A percentile compares a stretch with the other conserved stretches of the same genome.
Evolutionary conservation across 805 yeast species (phyloP).

Genomic region (Monosporozyma aquatica): DNA sequence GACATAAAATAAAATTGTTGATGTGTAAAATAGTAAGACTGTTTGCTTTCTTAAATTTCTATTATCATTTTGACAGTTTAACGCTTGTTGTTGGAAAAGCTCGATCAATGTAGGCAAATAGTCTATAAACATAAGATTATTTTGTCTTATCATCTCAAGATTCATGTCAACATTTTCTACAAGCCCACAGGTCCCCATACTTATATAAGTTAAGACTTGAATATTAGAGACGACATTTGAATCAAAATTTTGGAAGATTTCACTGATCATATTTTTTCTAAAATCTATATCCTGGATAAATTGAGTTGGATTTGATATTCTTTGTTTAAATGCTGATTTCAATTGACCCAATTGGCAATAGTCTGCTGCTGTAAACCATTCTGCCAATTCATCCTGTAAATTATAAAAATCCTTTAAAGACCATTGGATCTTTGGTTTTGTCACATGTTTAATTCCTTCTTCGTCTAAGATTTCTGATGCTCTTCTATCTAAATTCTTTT

Average conservation of each 20-base stretch:
- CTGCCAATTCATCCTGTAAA: conserved; percentile 36
- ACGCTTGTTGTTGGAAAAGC: conserved; percentile 17
- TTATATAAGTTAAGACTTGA: conserved; percentile 19
- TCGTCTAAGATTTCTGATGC: conserved; percentile 24
- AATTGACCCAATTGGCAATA: conserved; percentile 13
- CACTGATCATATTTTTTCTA: conserved; percentile 8
- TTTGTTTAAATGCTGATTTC: conserved; percentile 12
- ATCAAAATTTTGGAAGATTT: not conserved
- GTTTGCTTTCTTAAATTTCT: conserved; percentile 15
- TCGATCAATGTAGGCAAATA: conserved; percentile 11
- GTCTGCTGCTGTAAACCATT: conserved; percentile 38
- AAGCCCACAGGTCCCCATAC: conserved; percentile 20
- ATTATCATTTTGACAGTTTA: conserved; percentile 19
- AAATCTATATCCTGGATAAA: conserved; percentile 15
- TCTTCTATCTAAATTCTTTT: conserved; percentile 29
- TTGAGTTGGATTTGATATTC: conserved; percentile 4
- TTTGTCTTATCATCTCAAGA: conserved; percentile 14
- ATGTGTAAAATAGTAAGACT: conserved; percentile 17
- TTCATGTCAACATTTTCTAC: conserved; percentile 12
- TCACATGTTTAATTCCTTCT: conserved; percentile 20
- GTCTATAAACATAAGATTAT: conserved; percentile 14
- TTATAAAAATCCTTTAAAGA: conserved; percentile 31
- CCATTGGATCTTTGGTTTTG: conserved; percentile 39
- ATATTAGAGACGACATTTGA: conserved; percentile 8
- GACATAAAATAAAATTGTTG: conserved; percentile 21